A percentile compares a stretch with the other conserved stretches of the same genome.
phyloP scores from a whole-genome alignment of 1,284 basidiomycete genomes.

The Cutaneotrichosporon curvatum region DNA sequence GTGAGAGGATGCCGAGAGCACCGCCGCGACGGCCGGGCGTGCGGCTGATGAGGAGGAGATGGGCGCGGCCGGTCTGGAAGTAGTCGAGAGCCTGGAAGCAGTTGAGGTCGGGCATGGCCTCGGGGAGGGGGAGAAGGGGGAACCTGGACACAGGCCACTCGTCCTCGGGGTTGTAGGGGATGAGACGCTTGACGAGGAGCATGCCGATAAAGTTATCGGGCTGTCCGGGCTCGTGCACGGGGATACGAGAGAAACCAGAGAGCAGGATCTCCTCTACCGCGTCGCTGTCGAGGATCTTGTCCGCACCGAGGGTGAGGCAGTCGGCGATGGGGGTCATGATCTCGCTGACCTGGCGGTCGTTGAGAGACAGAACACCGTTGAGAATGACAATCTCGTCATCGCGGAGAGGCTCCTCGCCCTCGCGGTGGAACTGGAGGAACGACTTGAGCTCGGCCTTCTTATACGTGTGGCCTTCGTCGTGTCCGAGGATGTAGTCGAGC shows the following conservation, averaged over 20 bases:
- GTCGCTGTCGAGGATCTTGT: slow-evolving; percentile 71
- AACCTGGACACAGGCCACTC: slow-evolving; percentile 68
- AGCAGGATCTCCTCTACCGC: slow-evolving; percentile 65
- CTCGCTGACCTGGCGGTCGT: slow-evolving; percentile 68
- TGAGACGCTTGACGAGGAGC: slow-evolving; percentile 80
- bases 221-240: slow-evolving; percentile 72
- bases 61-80: slow-evolving; percentile 91
- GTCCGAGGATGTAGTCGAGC: slow-evolving; percentile 70
- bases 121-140: slow-evolving; percentile 74
- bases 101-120: slow-evolving; percentile 78
- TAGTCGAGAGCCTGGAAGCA: slow-evolving; percentile 56
- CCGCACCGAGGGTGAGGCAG: slow-evolving; percentile 50
- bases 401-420: slow-evolving; percentile 74
- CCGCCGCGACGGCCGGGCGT: slow-evolving; percentile 75
- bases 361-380: slow-evolving; percentile 78
- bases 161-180: slow-evolving; percentile 81
- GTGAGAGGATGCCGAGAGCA: slow-evolving; percentile 67
- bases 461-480: slow-evolving; percentile 59
- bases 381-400: slow-evolving; percentile 81
- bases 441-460: slow-evolving; percentile 88
- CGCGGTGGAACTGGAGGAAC: slow-evolving; percentile 81
- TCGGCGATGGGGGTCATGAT: slow-evolving; percentile 80
- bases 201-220: slow-evolving; percentile 76
- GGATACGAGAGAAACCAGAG: slow-evolving; percentile 90
- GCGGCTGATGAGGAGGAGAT: slow-evolving; percentile 77